A percentile compares a stretch with the other conserved stretches of the same genome.
Conservation (phyloP, 2,329 filamentous ascomycete genomes). For the Penicillium sp. region DNA sequence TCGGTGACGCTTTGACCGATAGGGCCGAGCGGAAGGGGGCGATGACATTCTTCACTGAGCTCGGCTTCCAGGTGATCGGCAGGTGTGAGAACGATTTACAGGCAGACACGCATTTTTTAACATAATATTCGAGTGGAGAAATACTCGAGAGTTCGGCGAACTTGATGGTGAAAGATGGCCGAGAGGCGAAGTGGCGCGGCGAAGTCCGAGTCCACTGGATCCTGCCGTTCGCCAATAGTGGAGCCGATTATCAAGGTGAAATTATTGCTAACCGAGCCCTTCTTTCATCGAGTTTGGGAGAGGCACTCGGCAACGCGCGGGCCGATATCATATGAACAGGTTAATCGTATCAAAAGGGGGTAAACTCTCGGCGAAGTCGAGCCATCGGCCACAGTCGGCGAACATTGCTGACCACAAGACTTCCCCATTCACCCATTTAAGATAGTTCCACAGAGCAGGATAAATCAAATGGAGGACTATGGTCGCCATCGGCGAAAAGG, state of each 20-base stretch:
- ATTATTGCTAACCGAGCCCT: neutral
- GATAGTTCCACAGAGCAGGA: neutral
- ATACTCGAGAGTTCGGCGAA: neutral
- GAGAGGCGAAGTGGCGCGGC: neutral
- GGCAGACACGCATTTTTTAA: neutral
- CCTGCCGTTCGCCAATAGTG: neutral
- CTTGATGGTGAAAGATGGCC: neutral
- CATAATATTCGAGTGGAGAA: neutral
- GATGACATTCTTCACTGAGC: neutral
- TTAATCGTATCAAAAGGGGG: neutral
- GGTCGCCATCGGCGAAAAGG: neutral
- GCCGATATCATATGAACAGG: neutral
- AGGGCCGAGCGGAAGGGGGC: slow-evolving; percentile 24
- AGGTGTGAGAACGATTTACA: neutral
- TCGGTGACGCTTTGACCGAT: slow-evolving; percentile 34
- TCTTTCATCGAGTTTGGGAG: neutral
- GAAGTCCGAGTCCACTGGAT: neutral
- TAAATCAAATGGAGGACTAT: neutral
- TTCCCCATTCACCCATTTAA: too few species aligned
- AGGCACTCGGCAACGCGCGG: neutral
- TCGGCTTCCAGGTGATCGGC: neutral
- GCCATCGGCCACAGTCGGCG: slow-evolving; percentile 1
- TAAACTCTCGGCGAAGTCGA: neutral
- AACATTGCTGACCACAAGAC: neutral
- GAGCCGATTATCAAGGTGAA: neutral